Conservation (phyloP, 169 alveolate species). For the Plasmodium vivax region DNA sequence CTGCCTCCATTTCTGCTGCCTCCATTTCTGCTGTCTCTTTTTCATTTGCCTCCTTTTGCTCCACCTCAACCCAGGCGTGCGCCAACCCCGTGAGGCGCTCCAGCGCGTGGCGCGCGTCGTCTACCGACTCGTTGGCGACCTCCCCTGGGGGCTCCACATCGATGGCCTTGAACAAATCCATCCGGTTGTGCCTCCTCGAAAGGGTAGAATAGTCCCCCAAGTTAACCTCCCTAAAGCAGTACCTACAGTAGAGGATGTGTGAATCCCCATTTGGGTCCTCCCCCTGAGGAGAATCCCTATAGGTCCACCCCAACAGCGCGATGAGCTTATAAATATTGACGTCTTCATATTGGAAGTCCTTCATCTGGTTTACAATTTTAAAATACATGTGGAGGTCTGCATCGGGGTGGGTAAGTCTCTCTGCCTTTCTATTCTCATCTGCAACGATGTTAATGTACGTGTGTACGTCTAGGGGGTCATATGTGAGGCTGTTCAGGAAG, state of each 20-base stretch:
- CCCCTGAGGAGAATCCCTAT: neutral
- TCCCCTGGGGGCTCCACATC: neutral
- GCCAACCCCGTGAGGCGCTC: neutral
- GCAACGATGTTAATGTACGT: conserved; percentile 35
- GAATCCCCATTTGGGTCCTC: neutral
- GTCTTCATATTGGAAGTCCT: conserved; percentile 12
- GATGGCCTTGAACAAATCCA: conserved; percentile 1
- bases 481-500: conserved; percentile 27
- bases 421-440: neutral
- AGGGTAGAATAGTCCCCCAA: conserved; percentile 25
- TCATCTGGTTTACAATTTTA: conserved; percentile 37
- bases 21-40: neutral
- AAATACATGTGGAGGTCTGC: conserved; percentile 51
- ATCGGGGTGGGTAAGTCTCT: neutral
- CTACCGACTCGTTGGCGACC: neutral
- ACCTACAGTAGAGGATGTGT: conserved; percentile 26
- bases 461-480: conserved; percentile 9
- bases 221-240: conserved; percentile 58
- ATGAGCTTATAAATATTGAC: conserved; percentile 21
- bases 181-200: conserved; percentile 11
- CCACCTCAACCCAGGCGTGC: neutral
- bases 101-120: neutral
- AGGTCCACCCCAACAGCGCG: conserved; percentile 64
- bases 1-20: neutral
- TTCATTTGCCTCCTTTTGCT: neutral